Evolutionary conservation across 306 rosid species (phyloP), one percentile per base, ranked within the genome.

Genomic region (Malus sylvestris): DNA sequence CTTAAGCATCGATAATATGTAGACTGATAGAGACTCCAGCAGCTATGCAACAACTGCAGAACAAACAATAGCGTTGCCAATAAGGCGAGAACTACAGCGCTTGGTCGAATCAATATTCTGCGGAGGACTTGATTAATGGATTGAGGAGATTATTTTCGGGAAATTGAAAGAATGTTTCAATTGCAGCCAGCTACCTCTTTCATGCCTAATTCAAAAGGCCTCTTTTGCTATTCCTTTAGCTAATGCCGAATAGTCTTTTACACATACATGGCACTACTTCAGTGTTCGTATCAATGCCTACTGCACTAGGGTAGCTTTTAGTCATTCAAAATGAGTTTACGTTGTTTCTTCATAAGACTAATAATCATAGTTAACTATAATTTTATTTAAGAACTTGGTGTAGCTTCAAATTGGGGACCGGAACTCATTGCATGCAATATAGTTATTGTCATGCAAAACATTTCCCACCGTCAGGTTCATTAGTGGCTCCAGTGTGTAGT

Each of bases 321-420:
- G 52, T 46, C 52, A 14, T 46, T 46, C 19, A 46, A 46, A 13
- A 46, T 46, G 16, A 46, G 19, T 46, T 14, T 46, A 13, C 15
- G 7, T 46, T 58, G 13, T 66, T 53, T 59, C 85, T 53, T 72
- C 81, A 23, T 0, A 18, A 5, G 3, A 10, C 62, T 4, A 3
- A 16, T 57, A 32, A 19, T 81, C 79, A 4, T 65, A 76, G 65
- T 75, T 49, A 58, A 3, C 68, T 4, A 67, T 3, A 11, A 79
- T 0, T 10, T 86, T 79, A 70, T 80, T 76, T 30, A 79, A 7
- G 29, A 86, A 71, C 30, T 77, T 70, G 3, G 33, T 67, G 53
- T 15, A 68, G 23, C 84, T 19, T 51, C 61, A 20, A 11, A 58
- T 22, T 19, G 14, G 67, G 51, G 19, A 12, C 5, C 51, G 74